These are phyloP conservation scores for Leptographium radiaticola DNA, from an alignment of 2,329 filamentous ascomycete genomes.

Conservation along the genomic window DNA sequence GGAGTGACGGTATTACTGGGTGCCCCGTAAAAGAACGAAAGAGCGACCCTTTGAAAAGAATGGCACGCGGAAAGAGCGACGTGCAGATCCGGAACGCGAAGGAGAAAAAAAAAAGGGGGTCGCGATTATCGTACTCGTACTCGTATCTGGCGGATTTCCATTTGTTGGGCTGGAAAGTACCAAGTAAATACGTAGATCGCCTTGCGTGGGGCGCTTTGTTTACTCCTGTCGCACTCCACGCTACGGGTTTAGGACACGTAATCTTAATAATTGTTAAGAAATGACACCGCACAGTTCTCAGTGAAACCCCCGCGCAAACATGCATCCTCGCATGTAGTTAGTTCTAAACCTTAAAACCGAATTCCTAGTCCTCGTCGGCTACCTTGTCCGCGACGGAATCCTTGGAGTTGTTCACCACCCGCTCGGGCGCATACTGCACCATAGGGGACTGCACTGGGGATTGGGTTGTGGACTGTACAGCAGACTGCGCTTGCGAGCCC, in stretches of 20 bases:
- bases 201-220: not conserved
- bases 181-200: not conserved
- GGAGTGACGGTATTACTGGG: not conserved
- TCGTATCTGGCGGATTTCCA: not conserved
- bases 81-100: not conserved
- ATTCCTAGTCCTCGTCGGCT: constrained; percentile 30
- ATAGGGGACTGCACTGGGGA: constrained; percentile 1
- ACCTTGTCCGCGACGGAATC: constrained; percentile 39
- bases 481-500: constrained; percentile 6
- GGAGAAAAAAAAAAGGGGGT: not conserved
- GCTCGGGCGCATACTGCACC: constrained; percentile 27
- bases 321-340: not conserved
- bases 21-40: not conserved
- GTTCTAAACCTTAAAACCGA: not conserved
- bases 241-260: too few species aligned
- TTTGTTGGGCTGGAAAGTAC: not conserved
- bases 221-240: not conserved
- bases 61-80: not conserved
- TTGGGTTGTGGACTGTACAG: constrained; percentile 3
- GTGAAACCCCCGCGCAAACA: not conserved
- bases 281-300: not conserved
- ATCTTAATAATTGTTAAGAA: not conserved
- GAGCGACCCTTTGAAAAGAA: not conserved
- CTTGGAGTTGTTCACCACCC: constrained; percentile 34
- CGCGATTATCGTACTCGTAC: constrained; percentile 1